Percentiles rank a stretch among this genome's conserved stretches.
Conservation (phyloP, 2,329 filamentous ascomycete species). For the Monosporascus ibericus region DNA sequence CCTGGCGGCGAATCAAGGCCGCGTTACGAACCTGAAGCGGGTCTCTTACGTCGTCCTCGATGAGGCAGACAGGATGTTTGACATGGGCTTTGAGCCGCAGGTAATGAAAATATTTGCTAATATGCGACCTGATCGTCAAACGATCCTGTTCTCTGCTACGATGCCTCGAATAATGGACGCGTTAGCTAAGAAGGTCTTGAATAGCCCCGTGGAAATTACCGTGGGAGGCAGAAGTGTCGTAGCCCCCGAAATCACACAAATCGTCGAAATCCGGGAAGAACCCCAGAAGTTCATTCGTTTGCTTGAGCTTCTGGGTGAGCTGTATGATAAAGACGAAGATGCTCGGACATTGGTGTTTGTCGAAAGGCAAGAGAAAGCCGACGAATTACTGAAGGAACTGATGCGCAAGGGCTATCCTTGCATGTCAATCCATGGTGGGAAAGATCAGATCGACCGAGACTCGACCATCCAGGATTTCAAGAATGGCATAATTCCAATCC, state of each 20-base stretch:
- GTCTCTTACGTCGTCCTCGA: conserved; percentile 94
- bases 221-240: conserved; percentile 84
- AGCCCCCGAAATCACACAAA: conserved; percentile 87
- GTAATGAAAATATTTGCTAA: conserved; percentile 95
- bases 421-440: conserved; percentile 90
- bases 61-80: conserved; percentile 98
- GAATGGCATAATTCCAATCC: conserved; percentile 77
- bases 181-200: conserved; percentile 80
- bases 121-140: conserved; percentile 86
- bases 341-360: conserved; percentile 87
- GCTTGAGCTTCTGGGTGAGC: conserved; percentile 77
- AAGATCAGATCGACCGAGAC: conserved; percentile 89
- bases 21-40: conserved; percentile 82
- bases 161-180: conserved; percentile 92
- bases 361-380: conserved; percentile 84
- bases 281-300: conserved; percentile 77
- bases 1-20: conserved; percentile 85
- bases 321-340: conserved; percentile 84
- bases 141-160: conserved; percentile 92
- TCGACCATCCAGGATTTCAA: conserved; percentile 93
- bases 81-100: conserved; percentile 98
- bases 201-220: conserved; percentile 81
- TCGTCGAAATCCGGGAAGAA: conserved; percentile 82
- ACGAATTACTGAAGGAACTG: conserved; percentile 70
- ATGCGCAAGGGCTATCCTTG: conserved; percentile 82